Evolutionary conservation across 2,329 filamentous ascomycete genomes (phyloP), one percentile per base, ranked within the genome.

Genomic region (Ceratocystis variospora): DNA sequence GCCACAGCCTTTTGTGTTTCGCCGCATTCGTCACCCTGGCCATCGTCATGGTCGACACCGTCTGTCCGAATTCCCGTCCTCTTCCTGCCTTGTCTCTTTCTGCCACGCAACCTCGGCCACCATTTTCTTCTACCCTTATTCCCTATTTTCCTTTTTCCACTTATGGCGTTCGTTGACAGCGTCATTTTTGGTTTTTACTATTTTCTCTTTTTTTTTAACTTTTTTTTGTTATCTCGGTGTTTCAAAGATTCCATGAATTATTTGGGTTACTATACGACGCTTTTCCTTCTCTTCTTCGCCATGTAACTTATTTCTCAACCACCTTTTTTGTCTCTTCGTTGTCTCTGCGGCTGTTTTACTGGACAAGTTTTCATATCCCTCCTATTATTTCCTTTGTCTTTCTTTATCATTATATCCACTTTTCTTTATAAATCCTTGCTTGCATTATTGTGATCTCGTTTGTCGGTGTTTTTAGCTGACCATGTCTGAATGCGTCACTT

Each of bases 201-300:
- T 53, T 22, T n/a, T 31, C n/a, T 50, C n/a, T n/a, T 10, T 1
- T 31, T 53, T 19, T n/a, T 53, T 50, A 6, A 7, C 8, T 17
- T 33, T 2, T 33, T 33, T 25, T 57, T 57, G 4, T 25, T 53
- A 19, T 53, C 48, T 53, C 22, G 44, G 28, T 48, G 61, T 44
- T 63, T 63, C 61, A 63, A 46, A 33, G 61, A 63, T 63, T 63
- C 44, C 61, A 48, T 48, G 22, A 15, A 17, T 25, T 45, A 46
- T 63, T 48, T 17, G 2, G 61, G 17, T 37, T 48, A 31, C 41
- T 44, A 45, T 62, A 45, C 45, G 61, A 62, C 61, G 61, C 61
- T 62, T 45, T 48, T 28, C 28, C 8, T 48, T 33, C 31, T 57
- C 53, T 57, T 28, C 12, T 57, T 57, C 53, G 15, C 28, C 7